Evolutionary conservation across 306 rosid species (phyloP), one percentile per base, ranked within the genome.

Genomic region (Clitoria ternatea): DNA sequence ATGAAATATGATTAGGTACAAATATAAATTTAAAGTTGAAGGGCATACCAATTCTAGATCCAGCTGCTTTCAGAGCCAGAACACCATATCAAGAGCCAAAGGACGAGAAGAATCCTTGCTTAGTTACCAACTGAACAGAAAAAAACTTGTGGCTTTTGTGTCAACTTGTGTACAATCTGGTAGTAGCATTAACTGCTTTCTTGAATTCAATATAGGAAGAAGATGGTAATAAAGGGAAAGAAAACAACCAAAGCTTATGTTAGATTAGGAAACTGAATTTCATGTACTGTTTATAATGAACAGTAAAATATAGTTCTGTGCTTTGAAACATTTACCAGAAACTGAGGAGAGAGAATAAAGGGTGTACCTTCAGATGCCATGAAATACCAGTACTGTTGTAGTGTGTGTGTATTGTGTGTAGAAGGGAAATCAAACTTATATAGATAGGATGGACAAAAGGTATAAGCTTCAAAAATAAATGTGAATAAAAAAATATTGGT

Each of bases 401-500:
- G 78, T 47, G 53, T 69, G 70, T 79, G 81, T 68, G 74, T 53
- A 73, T 64, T 82, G n/a, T n/a, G n/a, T n/a, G n/a, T n/a, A n/a
- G n/a, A n/a, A n/a, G n/a, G n/a, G 83, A 77, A 64, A 71, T 65
- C 83, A 77, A 74, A 79, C 57, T 75, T 88, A 76, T 70, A 80
- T 81, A 82, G 81, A 87, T 54, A 81, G 78, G 76, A 60, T 72
- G 78, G 74, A 66, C 71, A 81, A 85, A 66, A 42, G 43, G 49
- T 71, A 42, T 27, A 64, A 79, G 81, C 72, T 71, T 82, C 79
- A 70, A 69, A 69, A 79, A 52, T 69, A 35, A 63, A n/a, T n/a
- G n/a, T n/a, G n/a, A n/a, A n/a, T n/a, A n/a, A 77, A 89, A 61
- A 79, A 74, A 52, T 69, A 66, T 83, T 81, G 94, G 95, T 78